Evolutionary conservation across 257 asterid genomes (phyloP).

Genomic region (Jaltomata sinuosa): DNA sequence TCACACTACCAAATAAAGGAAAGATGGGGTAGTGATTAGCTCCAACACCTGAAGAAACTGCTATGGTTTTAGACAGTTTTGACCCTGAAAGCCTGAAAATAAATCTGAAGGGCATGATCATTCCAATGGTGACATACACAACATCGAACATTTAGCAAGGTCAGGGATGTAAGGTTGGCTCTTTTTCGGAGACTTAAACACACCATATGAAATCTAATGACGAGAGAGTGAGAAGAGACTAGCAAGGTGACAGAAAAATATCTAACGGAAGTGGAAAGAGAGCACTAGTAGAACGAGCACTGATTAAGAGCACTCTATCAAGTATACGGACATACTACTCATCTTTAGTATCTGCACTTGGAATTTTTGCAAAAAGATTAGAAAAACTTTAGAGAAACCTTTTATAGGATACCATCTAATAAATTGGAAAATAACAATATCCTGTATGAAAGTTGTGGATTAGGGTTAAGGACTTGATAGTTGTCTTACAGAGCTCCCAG

Average conservation of each 20-base stretch:
- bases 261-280: not conserved
- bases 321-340: not conserved
- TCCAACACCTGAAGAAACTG: not conserved
- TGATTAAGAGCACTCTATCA: not conserved
- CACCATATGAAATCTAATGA: not conserved
- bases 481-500: not conserved
- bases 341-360: not conserved
- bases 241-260: not conserved
- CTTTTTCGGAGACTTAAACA: not conserved
- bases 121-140: not conserved
- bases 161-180: not conserved
- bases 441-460: not conserved
- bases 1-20: not conserved
- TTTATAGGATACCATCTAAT: not conserved
- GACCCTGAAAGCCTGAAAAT: not conserved
- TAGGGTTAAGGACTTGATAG: not conserved
- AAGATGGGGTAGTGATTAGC: not conserved
- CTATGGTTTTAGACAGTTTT: not conserved
- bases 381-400: not conserved
- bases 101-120: not conserved
- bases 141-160: not conserved
- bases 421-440: not conserved
- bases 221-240: not conserved
- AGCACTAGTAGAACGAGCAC: not conserved
- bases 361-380: not conserved